Percentiles rank a stretch among this genome's conserved stretches.
These are phyloP conservation scores for Eutrema yunnanense DNA, from an alignment of 345 rosid species.

Conservation along the genomic window DNA sequence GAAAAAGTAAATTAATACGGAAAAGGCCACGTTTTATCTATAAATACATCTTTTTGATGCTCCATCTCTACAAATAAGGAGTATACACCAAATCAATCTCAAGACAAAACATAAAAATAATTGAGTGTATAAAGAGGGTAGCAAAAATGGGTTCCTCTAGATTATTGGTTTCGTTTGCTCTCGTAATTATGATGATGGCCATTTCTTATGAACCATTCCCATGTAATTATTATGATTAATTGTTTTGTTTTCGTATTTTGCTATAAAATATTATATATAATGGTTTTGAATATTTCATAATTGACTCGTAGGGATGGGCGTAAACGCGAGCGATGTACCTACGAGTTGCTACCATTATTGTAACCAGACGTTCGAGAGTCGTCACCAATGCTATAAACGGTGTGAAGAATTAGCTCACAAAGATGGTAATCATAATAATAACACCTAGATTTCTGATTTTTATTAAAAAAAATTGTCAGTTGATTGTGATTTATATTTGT, in stretches of 20 bases:
- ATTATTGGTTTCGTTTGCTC: background rate
- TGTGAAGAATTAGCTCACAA: background rate
- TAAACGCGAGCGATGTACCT: conserved; percentile 4
- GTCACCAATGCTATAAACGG: background rate
- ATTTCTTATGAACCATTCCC: background rate
- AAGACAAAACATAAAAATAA: background rate
- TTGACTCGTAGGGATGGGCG: conserved; percentile 3
- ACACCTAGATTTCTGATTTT: background rate
- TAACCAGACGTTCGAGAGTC: background rate
- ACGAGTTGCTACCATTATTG: background rate
- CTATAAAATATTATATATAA: background rate
- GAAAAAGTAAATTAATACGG: background rate
- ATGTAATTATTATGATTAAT: background rate
- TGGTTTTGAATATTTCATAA: background rate
- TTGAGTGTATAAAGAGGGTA: background rate
- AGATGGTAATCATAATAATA: background rate
- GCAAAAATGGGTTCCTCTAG: background rate
- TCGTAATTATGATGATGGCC: background rate
- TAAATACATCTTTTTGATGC: background rate
- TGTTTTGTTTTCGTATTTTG: background rate
- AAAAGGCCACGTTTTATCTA: background rate
- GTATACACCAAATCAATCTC: background rate
- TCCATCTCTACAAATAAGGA: background rate
- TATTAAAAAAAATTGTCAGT: background rate
- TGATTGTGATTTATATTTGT: background rate